Conservation (phyloP, 116 monocot species). For the Dioscorea cayenensis region DNA sequence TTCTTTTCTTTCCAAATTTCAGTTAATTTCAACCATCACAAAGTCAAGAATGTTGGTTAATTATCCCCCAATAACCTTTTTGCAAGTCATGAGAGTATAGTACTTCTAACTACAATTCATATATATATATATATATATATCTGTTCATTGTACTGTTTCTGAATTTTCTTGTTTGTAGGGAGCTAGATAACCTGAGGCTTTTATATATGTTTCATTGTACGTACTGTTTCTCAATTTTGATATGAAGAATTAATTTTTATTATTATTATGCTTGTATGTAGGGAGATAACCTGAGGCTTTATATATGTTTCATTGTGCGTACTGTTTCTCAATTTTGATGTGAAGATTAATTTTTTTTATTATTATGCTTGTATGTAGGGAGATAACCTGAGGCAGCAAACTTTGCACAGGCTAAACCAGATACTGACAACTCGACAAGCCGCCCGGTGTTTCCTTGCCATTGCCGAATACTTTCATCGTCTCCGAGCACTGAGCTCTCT, state of each 20-base stretch:
- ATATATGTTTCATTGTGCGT: too few species aligned
- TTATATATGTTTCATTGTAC: too few species aligned
- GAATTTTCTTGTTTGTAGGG: slow-evolving; percentile 7
- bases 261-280: background rate
- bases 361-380: slow-evolving; percentile 7
- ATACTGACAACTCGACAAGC: slow-evolving; percentile 48
- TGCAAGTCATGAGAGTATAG: background rate
- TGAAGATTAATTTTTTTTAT: background rate
- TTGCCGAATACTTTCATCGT: slow-evolving; percentile 78
- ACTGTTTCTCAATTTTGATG: too few species aligned
- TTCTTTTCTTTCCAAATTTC: background rate
- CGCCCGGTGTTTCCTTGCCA: slow-evolving; percentile 54
- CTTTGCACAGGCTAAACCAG: slow-evolving; percentile 60
- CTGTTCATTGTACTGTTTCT: too few species aligned
- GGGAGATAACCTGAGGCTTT: too few species aligned
- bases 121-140: too few species aligned
- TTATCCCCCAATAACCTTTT: background rate
- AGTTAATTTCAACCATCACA: background rate
- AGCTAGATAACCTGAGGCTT: slow-evolving; percentile 54
- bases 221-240: too few species aligned
- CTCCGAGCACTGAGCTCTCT: slow-evolving; percentile 78
- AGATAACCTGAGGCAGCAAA: slow-evolving; percentile 64
- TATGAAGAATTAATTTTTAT: background rate
- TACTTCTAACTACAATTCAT: too few species aligned
- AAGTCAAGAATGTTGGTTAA: background rate